These are phyloP conservation scores for Eurotiales sp. DNA, from an alignment of 2,329 filamentous ascomycete species.

Conservation along the genomic window DNA sequence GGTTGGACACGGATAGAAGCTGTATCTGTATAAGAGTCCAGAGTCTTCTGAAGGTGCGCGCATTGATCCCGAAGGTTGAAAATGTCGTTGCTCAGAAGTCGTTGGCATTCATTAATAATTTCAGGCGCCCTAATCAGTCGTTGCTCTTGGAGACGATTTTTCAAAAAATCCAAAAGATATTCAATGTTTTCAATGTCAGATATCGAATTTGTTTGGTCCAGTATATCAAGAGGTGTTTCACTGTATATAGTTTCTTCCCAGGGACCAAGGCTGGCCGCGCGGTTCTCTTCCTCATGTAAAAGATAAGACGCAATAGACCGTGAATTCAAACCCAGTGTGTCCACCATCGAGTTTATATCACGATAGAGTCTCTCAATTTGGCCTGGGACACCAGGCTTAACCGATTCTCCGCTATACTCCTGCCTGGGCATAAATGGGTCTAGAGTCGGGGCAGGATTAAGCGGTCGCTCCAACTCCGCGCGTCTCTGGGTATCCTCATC, in stretches of 20 bases:
- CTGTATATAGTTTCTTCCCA: conserved; percentile 49
- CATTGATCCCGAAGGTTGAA: conserved; percentile 69
- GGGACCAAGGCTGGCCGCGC: conserved; percentile 17
- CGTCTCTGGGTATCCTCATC: conserved; percentile 47
- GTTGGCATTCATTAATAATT: conserved; percentile 65
- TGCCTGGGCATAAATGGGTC: conserved; percentile 49
- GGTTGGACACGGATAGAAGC: conserved; percentile 66
- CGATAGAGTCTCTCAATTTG: conserved; percentile 49
- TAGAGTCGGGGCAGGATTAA: conserved; percentile 41
- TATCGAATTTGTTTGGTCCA: conserved; percentile 70
- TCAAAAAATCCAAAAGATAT: conserved; percentile 62
- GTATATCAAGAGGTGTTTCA: conserved; percentile 61
- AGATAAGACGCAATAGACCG: conserved; percentile 61
- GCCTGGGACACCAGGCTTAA: conserved; percentile 46
- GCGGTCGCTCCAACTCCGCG: conserved; percentile 40
- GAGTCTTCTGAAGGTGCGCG: conserved; percentile 72
- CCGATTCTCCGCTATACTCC: conserved; percentile 41
- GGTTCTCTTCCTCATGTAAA: conserved; percentile 31
- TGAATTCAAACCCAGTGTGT: conserved; percentile 83
- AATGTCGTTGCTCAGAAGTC: conserved; percentile 64
- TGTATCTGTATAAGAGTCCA: conserved; percentile 66
- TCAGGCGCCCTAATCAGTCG: conserved; percentile 64
- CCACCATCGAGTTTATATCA: conserved; percentile 74
- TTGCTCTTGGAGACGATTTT: conserved; percentile 61
- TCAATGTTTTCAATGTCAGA: conserved; percentile 70